phyloP scores from a whole-genome alignment of 169 alveolate species.

The Perkinsus olseni region DNA sequence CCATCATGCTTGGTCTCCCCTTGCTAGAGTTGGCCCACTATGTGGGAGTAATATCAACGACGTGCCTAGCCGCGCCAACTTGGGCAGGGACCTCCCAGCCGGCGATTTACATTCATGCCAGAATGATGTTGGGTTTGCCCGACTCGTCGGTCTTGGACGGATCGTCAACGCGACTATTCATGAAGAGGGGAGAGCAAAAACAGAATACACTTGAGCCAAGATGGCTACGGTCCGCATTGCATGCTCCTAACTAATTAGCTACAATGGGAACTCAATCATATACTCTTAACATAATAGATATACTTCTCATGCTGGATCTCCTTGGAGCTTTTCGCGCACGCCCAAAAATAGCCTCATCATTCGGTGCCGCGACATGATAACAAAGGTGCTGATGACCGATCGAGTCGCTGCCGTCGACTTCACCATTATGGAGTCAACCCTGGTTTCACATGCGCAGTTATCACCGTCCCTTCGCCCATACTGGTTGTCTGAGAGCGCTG shows the following conservation, averaged over 20 bases:
- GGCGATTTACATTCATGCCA: too few relatives aligned
- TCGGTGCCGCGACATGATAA: slow-evolving; percentile 4
- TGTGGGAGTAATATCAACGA: not conserved
- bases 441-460: too few relatives aligned
- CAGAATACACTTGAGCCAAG: not conserved
- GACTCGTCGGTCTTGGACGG: not conserved
- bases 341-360: not conserved
- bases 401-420: too few relatives aligned
- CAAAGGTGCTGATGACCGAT: too few relatives aligned
- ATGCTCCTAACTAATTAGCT: not conserved
- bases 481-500: too few relatives aligned
- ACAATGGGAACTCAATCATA: not conserved
- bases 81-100: too few relatives aligned
- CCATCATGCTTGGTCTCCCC: not conserved
- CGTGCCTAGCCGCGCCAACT: too few relatives aligned
- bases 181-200: not conserved
- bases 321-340: too few relatives aligned
- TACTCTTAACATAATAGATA: not conserved
- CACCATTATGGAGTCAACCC: too few relatives aligned
- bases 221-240: not conserved
- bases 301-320: not conserved
- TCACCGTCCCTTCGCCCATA: too few relatives aligned
- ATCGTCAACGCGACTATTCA: not conserved
- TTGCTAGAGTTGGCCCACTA: not conserved
- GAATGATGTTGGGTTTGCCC: slow-evolving; percentile 40